A percentile compares a stretch with the other conserved stretches of the same genome.
Evolutionary conservation across 2,329 filamentous ascomycete genomes (phyloP).

Genomic region (Trichophyton mentagrophytes): DNA sequence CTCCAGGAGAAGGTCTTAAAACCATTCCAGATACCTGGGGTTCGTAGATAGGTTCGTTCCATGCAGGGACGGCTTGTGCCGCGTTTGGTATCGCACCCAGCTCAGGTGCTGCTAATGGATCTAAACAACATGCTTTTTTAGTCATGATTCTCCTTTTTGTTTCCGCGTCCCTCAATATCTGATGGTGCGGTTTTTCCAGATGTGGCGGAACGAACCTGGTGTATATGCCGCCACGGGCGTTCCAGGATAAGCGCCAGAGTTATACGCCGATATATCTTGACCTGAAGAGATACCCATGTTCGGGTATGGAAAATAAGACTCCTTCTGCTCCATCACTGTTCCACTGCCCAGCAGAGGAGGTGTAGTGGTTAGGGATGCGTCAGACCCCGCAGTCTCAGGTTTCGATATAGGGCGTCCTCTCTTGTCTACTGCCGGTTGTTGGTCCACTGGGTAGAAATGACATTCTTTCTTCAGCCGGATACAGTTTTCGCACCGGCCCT

Average conservation of each 20-base stretch:
- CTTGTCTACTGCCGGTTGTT: slow-evolving; percentile 46
- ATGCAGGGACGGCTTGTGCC: slow-evolving; percentile 17
- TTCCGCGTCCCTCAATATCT: background rate
- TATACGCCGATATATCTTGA: slow-evolving; percentile 25
- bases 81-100: slow-evolving; percentile 22
- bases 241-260: slow-evolving; percentile 20
- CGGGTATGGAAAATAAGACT: slow-evolving; percentile 27
- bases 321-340: slow-evolving; percentile 22
- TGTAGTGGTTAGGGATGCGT: slow-evolving; percentile 39
- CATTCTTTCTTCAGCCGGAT: slow-evolving; percentile 91
- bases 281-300: slow-evolving; percentile 24
- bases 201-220: slow-evolving; percentile 21
- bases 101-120: slow-evolving; percentile 21
- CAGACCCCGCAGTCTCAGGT: slow-evolving; percentile 31
- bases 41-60: slow-evolving; percentile 29
- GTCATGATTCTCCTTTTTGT: slow-evolving; percentile 7
- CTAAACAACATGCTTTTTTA: slow-evolving; percentile 13
- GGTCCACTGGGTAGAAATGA: slow-evolving; percentile 81
- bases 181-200: background rate
- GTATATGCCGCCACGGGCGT: slow-evolving; percentile 25
- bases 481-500: slow-evolving; percentile 78
- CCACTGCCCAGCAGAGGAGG: slow-evolving; percentile 28
- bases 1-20: background rate
- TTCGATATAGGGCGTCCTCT: slow-evolving; percentile 35
- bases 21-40: slow-evolving; percentile 21